phyloP scores from a whole-genome alignment of 192 early-diverging fungal species.

The Podila clonocystis region DNA sequence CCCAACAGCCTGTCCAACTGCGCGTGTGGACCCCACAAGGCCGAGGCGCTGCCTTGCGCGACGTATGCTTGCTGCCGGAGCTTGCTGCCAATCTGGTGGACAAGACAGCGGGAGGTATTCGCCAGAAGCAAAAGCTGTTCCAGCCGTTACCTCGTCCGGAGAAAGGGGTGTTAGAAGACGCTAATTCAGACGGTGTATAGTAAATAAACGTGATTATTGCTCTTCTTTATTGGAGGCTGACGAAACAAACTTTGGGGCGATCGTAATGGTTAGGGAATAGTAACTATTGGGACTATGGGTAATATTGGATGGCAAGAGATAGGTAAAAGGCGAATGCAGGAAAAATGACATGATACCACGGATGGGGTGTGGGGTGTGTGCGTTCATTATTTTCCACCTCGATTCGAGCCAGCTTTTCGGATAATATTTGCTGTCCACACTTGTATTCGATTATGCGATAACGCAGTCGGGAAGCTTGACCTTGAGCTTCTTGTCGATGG shows the following conservation, averaged over 20 bases:
- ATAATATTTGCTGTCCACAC: neutral
- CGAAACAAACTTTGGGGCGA: no score
- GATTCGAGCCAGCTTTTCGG: neutral
- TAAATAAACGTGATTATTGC: no score
- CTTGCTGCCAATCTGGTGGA: constrained; percentile 31
- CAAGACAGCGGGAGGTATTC: constrained; percentile 40
- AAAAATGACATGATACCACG: no score
- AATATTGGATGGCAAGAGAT: no score
- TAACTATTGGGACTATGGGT: no score
- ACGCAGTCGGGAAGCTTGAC: constrained; percentile 52
- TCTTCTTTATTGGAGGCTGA: no score
- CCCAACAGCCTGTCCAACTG: constrained; percentile 17
- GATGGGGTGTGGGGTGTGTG: neutral
- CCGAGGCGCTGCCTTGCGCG: constrained; percentile 21
- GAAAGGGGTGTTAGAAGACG: no score
- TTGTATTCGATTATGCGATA: neutral
- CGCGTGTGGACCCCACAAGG: constrained; percentile 42
- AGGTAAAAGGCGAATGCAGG: no score
- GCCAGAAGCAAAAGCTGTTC: constrained; percentile 38
- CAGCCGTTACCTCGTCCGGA: neutral
- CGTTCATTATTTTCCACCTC: neutral
- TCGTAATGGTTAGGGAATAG: no score
- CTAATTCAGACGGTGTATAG: no score
- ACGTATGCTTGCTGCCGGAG: constrained; percentile 29
- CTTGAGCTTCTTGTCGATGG: constrained; percentile 51